Base-by-base conservation (phyloP, 1,284 basidiomycete species). In the Leccinum fallax region DNA sequence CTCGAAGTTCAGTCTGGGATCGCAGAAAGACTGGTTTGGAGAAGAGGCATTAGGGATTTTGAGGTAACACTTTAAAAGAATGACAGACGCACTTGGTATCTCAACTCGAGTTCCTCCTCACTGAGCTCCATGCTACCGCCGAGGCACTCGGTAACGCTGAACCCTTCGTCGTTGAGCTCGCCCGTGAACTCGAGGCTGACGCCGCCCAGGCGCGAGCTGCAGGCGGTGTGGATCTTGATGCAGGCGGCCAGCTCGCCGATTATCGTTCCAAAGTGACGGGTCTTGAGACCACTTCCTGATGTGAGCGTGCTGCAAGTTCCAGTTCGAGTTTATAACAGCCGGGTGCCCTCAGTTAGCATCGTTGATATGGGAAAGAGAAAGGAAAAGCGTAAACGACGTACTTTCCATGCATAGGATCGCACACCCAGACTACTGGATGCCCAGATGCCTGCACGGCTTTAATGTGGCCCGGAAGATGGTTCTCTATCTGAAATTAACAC, bases 381-480 rank as follows among this genome's bases (percentile, higher is more conserved):
- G 26, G 30, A 10, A 15, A 21, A 9, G n/a, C 3, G 9, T 24
- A 55, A 52, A 59, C 59, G 60, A 79, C 90, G 65, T 69, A 92
- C 92, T 95, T 95, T 79, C 94, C 94, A 69, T 97, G 94, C 97
- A 98, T 98, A 2, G 97, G 95, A 77, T 99, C 97, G 71, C 94
- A 97, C 59, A 97, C 86, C 92, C 95, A 97, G 28, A 92, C 88
- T 2, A 98, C 94, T 4, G 91, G 89, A 73, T 98, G 95, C 1
- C 85, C 85, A 1, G 93, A 92, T 59, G 78, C 70, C 71, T 92
- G 87, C 15, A 99, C 94, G 1, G 89, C 90, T n/a, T 79, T 78
- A 73, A 99, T 97, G 73, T 98, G 94, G 0, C 76, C 81, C 0
- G 94, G 84, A 6, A 98, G 87, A 71, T 89, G 84, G 28, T 85